Conservation (phyloP, 495 filamentous ascomycete genomes). For the Parathielavia appendiculata region DNA sequence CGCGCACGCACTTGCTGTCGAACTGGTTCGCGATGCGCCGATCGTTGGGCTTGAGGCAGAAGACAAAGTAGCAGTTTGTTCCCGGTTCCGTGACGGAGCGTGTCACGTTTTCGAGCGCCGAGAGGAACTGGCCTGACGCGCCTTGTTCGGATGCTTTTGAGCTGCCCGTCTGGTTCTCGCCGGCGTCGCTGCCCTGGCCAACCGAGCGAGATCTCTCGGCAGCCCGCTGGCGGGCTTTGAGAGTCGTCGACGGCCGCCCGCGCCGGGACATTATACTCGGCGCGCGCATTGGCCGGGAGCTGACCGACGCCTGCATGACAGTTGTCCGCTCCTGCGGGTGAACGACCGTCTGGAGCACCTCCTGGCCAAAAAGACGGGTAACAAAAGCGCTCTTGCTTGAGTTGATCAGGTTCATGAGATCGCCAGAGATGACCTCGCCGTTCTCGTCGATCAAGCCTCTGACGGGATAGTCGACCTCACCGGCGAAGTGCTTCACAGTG, state of each 20-base stretch:
- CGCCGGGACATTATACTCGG: slow-evolving; percentile 80
- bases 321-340: slow-evolving; percentile 87
- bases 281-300: slow-evolving; percentile 85
- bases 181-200: slow-evolving; percentile 48
- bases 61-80: slow-evolving; percentile 90
- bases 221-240: slow-evolving; percentile 32
- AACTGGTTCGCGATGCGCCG: slow-evolving; percentile 97
- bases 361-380: slow-evolving; percentile 83
- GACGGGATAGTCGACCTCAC: slow-evolving; percentile 91
- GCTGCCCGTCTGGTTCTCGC: slow-evolving; percentile 34
- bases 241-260: slow-evolving; percentile 41
- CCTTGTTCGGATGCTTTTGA: slow-evolving; percentile 59
- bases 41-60: slow-evolving; percentile 97
- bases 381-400: slow-evolving; percentile 84
- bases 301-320: slow-evolving; percentile 93
- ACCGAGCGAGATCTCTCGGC: slow-evolving; percentile 38
- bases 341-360: slow-evolving; percentile 80
- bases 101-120: slow-evolving; percentile 82
- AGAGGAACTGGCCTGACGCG: slow-evolving; percentile 85
- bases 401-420: slow-evolving; percentile 91
- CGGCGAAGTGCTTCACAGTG: slow-evolving; percentile 90
- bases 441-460: slow-evolving; percentile 87
- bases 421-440: slow-evolving; percentile 89
- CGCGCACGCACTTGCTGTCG: slow-evolving; percentile 94
- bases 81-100: slow-evolving; percentile 73